phyloP scores from a whole-genome alignment of 2,329 filamentous ascomycete species.

The Penicillium paneum region DNA sequence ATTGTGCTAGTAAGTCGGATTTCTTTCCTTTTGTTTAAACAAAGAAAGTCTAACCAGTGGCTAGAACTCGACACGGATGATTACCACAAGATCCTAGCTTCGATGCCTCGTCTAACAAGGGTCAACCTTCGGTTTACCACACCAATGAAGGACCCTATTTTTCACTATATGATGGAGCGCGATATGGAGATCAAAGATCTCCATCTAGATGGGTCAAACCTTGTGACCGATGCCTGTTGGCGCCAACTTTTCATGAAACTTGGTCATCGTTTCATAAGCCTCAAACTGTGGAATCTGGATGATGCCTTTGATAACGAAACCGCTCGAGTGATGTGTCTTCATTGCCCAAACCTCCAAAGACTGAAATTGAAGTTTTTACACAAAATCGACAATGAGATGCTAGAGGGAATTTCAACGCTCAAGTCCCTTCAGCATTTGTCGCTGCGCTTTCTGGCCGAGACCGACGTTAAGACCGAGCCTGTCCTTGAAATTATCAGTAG shows the following conservation, averaged over 20 bases:
- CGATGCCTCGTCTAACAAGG: constrained; percentile 64
- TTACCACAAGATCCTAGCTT: constrained; percentile 75
- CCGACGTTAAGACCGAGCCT: constrained; percentile 54
- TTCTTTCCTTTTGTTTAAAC: neutral
- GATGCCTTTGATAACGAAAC: constrained; percentile 73
- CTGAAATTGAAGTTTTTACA: constrained; percentile 83
- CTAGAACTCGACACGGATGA: constrained; percentile 70
- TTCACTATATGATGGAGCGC: constrained; percentile 76
- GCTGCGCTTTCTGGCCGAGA: constrained; percentile 60
- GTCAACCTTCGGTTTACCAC: constrained; percentile 81
- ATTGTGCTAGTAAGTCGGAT: constrained; percentile 53
- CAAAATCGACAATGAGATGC: constrained; percentile 62
- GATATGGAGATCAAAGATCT: constrained; percentile 67
- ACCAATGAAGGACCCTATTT: constrained; percentile 81
- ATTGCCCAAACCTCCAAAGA: constrained; percentile 66
- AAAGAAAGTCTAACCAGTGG: constrained; percentile 27
- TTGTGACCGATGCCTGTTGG: constrained; percentile 76
- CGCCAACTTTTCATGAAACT: constrained; percentile 63
- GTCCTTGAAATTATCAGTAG: constrained; percentile 60
- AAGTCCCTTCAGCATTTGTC: constrained; percentile 69
- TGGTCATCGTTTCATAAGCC: constrained; percentile 61
- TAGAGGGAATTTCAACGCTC: constrained; percentile 63
- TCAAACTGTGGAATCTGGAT: constrained; percentile 83
- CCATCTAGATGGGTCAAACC: constrained; percentile 78
- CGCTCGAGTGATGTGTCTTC: constrained; percentile 58